These are phyloP conservation scores for Cryptosporidium ryanae DNA, from an alignment of 169 alveolate genomes.

Conservation along the genomic window DNA sequence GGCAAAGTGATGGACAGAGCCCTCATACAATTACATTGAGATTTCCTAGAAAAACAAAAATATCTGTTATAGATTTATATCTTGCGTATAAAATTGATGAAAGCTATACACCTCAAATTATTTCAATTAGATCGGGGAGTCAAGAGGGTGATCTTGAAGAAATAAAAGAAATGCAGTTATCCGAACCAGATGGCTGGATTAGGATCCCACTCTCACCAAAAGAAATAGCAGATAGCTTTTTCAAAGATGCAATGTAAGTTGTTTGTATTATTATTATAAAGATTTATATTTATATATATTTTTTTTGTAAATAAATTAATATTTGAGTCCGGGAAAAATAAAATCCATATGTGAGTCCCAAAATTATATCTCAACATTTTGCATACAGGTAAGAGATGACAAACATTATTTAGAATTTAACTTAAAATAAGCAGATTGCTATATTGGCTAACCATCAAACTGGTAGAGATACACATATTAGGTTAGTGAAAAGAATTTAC, in stretches of 20 bases:
- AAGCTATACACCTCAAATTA: slow-evolving; percentile 86
- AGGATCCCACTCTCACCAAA: slow-evolving; percentile 76
- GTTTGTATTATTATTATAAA: slow-evolving; percentile 75
- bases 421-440: slow-evolving; percentile 78
- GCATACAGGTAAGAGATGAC: slow-evolving; percentile 59
- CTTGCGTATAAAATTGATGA: slow-evolving; percentile 86
- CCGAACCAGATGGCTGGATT: slow-evolving; percentile 74
- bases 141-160: slow-evolving; percentile 79
- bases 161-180: slow-evolving; percentile 64
- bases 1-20: slow-evolving; percentile 88
- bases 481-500: slow-evolving; percentile 78
- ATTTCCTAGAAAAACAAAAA: slow-evolving; percentile 81
- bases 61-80: slow-evolving; percentile 84
- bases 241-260: slow-evolving; percentile 82
- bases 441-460: slow-evolving; percentile 84
- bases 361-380: slow-evolving; percentile 68
- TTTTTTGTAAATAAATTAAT: slow-evolving; percentile 76
- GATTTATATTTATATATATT: slow-evolving; percentile 75
- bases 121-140: slow-evolving; percentile 84
- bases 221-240: slow-evolving; percentile 77
- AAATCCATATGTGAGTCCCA: slow-evolving; percentile 82
- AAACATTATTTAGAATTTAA: background rate
- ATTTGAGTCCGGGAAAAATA: slow-evolving; percentile 76
- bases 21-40: slow-evolving; percentile 87
- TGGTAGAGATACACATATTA: slow-evolving; percentile 87